These are phyloP conservation scores for Nymphaea thermarum DNA, from an alignment of 164 flowering plant species.

Conservation along the genomic window DNA sequence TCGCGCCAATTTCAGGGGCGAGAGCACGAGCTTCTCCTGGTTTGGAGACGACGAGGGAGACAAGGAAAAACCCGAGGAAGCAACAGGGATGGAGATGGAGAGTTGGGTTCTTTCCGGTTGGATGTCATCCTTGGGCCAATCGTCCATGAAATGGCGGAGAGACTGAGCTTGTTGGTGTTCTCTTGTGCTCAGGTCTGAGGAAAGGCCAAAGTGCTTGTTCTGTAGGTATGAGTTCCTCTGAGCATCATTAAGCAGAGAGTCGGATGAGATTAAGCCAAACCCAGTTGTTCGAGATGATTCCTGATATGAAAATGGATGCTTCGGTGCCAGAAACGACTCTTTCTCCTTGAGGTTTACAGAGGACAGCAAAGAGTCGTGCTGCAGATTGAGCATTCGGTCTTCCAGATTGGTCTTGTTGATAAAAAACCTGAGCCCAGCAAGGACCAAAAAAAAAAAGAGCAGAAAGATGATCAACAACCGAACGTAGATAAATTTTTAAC, in stretches of 20 bases:
- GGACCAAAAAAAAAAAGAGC: neutral
- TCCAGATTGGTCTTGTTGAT: neutral
- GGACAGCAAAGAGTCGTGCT: neutral
- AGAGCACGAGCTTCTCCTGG: constrained; percentile 36
- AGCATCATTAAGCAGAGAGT: neutral
- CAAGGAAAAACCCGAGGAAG: constrained; percentile 39
- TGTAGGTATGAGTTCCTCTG: constrained; percentile 18
- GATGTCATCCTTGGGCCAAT: constrained; percentile 54
- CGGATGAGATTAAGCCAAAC: neutral
- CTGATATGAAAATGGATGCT: neutral
- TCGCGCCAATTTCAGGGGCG: constrained; percentile 42
- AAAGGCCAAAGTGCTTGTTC: constrained; percentile 1
- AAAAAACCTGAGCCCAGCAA: neutral
- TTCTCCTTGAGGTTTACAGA: neutral
- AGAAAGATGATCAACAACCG: neutral
- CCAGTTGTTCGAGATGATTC: neutral
- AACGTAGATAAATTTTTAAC: too few relatives aligned
- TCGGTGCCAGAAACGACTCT: neutral
- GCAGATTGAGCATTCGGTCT: neutral
- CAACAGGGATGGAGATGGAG: constrained; percentile 66
- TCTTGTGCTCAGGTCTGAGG: neutral
- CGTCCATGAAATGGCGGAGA: constrained; percentile 35
- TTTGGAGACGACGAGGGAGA: constrained; percentile 36
- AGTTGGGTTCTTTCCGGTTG: constrained; percentile 64
- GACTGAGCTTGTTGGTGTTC: neutral